phyloP scores from a whole-genome alignment of 1,139 yeast species.

The Geotrichum macrosporum region DNA sequence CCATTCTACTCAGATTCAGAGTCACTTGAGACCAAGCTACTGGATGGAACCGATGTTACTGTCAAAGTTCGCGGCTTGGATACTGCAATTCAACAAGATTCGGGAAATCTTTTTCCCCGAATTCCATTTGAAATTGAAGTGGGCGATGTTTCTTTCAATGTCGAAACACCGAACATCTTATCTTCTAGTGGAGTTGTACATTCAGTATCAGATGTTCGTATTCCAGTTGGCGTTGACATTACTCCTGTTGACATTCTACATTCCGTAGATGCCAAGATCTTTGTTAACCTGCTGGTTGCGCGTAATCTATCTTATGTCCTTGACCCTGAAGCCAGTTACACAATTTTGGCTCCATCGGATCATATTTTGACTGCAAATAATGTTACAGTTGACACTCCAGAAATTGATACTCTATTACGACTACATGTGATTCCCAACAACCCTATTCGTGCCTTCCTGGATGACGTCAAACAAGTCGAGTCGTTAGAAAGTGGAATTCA shows the following conservation, averaged over 20 bases:
- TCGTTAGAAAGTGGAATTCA: constrained; percentile 46
- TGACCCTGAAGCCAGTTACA: constrained; percentile 41
- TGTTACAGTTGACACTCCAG: constrained; percentile 45
- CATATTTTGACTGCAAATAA: constrained; percentile 53
- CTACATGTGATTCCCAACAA: constrained; percentile 66
- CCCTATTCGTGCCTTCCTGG: constrained; percentile 38
- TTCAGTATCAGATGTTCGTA: constrained; percentile 51
- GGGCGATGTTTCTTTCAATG: constrained; percentile 26
- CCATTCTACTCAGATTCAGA: constrained; percentile 63
- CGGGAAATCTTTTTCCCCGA: background rate
- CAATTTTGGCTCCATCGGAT: constrained; percentile 71
- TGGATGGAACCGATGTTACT: constrained; percentile 40
- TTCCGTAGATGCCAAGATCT: constrained; percentile 43
- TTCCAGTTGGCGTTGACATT: constrained; percentile 57
- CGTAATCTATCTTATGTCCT: constrained; percentile 39
- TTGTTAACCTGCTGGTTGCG: constrained; percentile 48
- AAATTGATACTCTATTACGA: constrained; percentile 52
- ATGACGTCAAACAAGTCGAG: constrained; percentile 36
- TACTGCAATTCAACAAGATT: background rate
- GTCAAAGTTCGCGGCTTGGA: constrained; percentile 32
- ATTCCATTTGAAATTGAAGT: constrained; percentile 30
- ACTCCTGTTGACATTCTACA: constrained; percentile 54
- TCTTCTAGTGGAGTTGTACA: constrained; percentile 87
- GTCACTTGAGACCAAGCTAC: constrained; percentile 29
- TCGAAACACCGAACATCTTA: constrained; percentile 58